Conservation (phyloP, 1,139 yeast species). For the Protomyces lactucae-debilis region DNA sequence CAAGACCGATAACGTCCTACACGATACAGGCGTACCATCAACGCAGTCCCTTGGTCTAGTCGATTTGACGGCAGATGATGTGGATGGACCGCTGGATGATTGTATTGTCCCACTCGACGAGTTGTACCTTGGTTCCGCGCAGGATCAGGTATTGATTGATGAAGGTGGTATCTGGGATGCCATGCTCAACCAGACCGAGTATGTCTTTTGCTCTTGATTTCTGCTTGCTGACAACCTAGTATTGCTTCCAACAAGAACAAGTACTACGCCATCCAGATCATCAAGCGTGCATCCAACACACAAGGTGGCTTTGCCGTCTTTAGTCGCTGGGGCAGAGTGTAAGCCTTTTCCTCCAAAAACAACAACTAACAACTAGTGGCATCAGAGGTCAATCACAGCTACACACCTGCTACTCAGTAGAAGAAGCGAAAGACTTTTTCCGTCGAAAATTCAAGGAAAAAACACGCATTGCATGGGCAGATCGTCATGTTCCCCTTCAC, state of each 20-base stretch:
- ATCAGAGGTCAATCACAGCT: background rate
- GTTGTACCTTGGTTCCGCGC: background rate
- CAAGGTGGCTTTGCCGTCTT: background rate
- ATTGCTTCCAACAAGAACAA: constrained; percentile 11
- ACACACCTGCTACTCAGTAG: background rate
- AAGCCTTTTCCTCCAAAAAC: background rate
- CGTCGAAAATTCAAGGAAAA: constrained; percentile 5
- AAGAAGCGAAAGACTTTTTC: constrained; percentile 1
- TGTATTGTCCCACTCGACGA: background rate
- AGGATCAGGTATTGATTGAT: background rate
- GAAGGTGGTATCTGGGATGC: background rate
- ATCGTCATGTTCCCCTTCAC: background rate
- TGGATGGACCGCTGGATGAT: background rate
- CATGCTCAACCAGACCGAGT: background rate
- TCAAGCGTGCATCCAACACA: background rate
- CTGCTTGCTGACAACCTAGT: background rate
- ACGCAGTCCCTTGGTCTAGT: background rate
- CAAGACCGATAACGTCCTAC: background rate
- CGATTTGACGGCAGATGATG: background rate
- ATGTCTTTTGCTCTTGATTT: background rate
- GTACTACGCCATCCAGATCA: constrained; percentile 10
- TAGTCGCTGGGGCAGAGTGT: constrained; percentile 17
- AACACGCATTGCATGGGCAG: constrained; percentile 1
- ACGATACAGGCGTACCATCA: background rate
- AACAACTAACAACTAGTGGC: background rate